Evolutionary conservation across 2,329 filamentous ascomycete genomes (phyloP).

Genomic region (Colletotrichum lindemuthianum): DNA sequence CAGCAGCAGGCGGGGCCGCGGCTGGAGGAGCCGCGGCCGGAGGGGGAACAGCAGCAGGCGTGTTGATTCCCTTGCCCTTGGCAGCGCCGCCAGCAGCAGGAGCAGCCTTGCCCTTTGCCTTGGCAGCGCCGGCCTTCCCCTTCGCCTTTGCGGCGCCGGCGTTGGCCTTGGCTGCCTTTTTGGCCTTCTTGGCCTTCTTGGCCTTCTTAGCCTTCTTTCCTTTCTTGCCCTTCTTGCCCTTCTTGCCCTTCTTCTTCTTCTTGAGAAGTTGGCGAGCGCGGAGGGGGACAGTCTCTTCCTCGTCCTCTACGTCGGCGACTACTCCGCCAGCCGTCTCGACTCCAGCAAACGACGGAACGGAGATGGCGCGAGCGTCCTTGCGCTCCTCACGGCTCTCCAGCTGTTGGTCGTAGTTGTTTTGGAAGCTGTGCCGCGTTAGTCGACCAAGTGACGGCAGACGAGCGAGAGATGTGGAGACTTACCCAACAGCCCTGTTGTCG

Average conservation of each 20-base stretch:
- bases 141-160: conserved; percentile 19
- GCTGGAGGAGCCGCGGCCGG: conserved; percentile 6
- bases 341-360: conserved; percentile 27
- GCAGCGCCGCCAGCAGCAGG: no score
- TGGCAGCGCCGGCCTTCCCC: conserved; percentile 18
- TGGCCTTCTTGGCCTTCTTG: conserved; percentile 21
- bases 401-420: conserved; percentile 26
- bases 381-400: conserved; percentile 27
- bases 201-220: conserved; percentile 26
- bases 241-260: conserved; percentile 25
- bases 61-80: conserved; percentile 15
- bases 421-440: neutral
- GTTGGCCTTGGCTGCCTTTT: conserved; percentile 20
- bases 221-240: conserved; percentile 26
- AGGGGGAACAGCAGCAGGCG: conserved; percentile 15
- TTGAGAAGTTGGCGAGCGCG: conserved; percentile 26
- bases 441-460: neutral
- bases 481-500: conserved; percentile 33
- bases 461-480: neutral
- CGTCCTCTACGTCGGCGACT: conserved; percentile 23
- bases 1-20: conserved; percentile 20
- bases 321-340: conserved; percentile 30
- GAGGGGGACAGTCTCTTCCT: conserved; percentile 18
- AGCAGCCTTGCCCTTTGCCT: conserved; percentile 19
- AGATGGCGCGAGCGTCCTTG: conserved; percentile 24